A percentile compares a stretch with the other conserved stretches of the same genome.
These are phyloP conservation scores for Ulmus americana DNA, from an alignment of 331 rosid species.

Conservation along the genomic window DNA sequence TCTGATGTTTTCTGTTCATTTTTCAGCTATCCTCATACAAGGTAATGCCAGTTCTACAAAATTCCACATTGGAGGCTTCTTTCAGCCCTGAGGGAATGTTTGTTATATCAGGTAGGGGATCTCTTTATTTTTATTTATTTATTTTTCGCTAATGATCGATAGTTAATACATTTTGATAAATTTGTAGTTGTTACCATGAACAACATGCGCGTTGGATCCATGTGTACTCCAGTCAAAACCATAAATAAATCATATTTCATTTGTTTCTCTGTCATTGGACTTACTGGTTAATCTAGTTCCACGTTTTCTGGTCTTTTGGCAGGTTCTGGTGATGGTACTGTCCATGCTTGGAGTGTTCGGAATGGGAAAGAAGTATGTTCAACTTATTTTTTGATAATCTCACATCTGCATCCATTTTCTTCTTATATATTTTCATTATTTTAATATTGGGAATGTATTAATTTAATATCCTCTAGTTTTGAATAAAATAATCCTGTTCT, in stretches of 20 bases:
- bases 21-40: conserved; percentile 70
- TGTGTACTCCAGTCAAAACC: background rate
- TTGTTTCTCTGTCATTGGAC: background rate
- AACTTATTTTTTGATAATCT: conserved; percentile 4
- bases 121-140: background rate
- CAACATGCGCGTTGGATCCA: background rate
- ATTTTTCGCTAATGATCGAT: background rate
- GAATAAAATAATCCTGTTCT: too few species aligned
- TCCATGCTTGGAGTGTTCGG: conserved; percentile 78
- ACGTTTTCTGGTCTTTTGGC: conserved; percentile 24
- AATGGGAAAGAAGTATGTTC: conserved; percentile 77
- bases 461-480: too few species aligned
- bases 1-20: conserved; percentile 4
- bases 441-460: too few species aligned
- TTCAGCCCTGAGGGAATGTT: conserved; percentile 97
- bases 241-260: background rate
- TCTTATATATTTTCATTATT: background rate
- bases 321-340: conserved; percentile 94
- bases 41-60: conserved; percentile 63
- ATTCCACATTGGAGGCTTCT: conserved; percentile 88
- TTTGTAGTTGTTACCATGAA: background rate
- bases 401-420: background rate
- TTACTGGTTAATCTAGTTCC: conserved; percentile 6
- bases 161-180: background rate
- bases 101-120: conserved; percentile 65